These are phyloP conservation scores for Geranium rotundifolium DNA, from an alignment of 345 rosid species.

Conservation along the genomic window DNA sequence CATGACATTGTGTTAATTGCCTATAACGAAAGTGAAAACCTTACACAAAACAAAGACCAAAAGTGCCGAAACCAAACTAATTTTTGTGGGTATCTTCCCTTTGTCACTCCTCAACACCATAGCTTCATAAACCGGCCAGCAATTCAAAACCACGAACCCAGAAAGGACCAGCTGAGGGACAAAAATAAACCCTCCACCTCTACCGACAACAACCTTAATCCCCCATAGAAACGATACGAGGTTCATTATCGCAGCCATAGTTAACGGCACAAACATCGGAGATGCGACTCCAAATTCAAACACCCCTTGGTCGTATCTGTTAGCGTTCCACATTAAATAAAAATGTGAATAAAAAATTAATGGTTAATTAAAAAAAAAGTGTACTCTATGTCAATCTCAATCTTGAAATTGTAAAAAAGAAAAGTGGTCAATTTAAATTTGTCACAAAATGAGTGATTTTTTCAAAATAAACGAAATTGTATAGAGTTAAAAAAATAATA, in stretches of 20 bases:
- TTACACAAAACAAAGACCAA: constrained; percentile 19
- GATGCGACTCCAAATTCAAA: constrained; percentile 55
- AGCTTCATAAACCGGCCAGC: constrained; percentile 51
- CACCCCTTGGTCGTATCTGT: constrained; percentile 36
- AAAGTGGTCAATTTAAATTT: no score
- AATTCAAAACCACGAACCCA: constrained; percentile 35
- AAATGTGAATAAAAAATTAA: no score
- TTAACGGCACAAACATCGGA: constrained; percentile 37
- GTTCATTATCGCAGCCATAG: constrained; percentile 41
- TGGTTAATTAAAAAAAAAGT: no score
- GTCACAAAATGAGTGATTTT: no score
- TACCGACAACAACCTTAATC: not conserved
- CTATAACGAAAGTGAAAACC: constrained; percentile 16
- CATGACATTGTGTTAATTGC: not conserved
- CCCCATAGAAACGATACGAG: constrained; percentile 30
- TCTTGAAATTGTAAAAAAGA: no score
- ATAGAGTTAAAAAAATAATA: no score
- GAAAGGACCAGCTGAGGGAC: constrained; percentile 28
- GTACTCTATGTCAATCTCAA: no score
- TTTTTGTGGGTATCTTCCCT: constrained; percentile 33
- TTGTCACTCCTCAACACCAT: constrained; percentile 43
- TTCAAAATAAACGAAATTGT: no score
- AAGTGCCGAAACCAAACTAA: constrained; percentile 18
- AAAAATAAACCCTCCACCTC: constrained; percentile 6
- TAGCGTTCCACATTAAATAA: no score